Evolutionary conservation across 306 rosid species (phyloP), one percentile per base, ranked within the genome.

Genomic region (Cucurbita maxima): DNA sequence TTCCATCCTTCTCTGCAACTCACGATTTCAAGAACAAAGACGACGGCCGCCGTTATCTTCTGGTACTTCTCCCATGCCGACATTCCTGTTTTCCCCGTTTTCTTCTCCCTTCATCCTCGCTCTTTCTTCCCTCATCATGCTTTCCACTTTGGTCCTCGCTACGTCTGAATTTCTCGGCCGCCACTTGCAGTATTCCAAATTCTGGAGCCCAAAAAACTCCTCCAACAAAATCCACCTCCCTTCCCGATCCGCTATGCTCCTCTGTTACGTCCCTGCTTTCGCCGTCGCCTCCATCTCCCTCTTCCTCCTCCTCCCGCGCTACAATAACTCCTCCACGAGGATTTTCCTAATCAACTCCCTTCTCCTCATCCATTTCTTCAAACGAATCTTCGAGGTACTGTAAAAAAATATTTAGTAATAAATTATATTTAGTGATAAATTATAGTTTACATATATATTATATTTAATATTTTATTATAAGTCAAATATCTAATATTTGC

Each of bases 371-470:
- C 97, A 91, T 58, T 91, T 85, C 86, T 80, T 83, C 79, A 88
- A 88, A 79, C 83, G 96, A 76, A 16, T 84, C 8, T 36, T 80
- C 58, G 96, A 91, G 90, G 97, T n/a, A n/a, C n/a, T n/a, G n/a
- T n/a, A n/a, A n/a, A n/a, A n/a, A n/a, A n/a, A n/a, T n/a, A n/a
- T n/a, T n/a, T n/a, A n/a, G n/a, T n/a, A n/a, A n/a, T n/a, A n/a
- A n/a, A n/a, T n/a, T n/a, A n/a, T n/a, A n/a, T n/a, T n/a, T n/a
- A n/a, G n/a, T n/a, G n/a, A n/a, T n/a, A n/a, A n/a, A n/a, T n/a
- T n/a, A n/a, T n/a, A n/a, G n/a, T n/a, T n/a, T n/a, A n/a, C n/a
- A n/a, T n/a, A n/a, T n/a, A n/a, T n/a, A n/a, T n/a, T n/a, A n/a
- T n/a, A n/a, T n/a, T n/a, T n/a, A n/a, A n/a, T n/a, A n/a, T n/a